Base-by-base conservation (phyloP, 768 basidiomycete genomes). In the Lentinula guzmanii region DNA sequence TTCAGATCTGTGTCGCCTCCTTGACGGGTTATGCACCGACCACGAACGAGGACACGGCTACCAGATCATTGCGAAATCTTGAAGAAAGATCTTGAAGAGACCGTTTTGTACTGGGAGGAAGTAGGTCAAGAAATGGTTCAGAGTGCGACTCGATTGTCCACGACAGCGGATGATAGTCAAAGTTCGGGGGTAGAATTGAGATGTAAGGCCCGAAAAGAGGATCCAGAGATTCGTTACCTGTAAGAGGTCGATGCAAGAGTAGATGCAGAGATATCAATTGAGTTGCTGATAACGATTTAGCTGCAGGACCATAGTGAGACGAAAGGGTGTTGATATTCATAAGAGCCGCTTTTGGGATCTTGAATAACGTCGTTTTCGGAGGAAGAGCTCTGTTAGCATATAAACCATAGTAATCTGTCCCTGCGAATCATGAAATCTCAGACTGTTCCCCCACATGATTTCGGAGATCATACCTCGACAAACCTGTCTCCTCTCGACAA, bases 251-350 rank as follows among this genome's bases (percentile, higher is more conserved):
- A 72, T 90, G 80, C 1, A 95, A 75, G 43, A 84, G 78, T 9
- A 97, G 78, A 76, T 97, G 93, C 62, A 98, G 74, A 5, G 92
- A 85, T 35, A 97, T 82, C 15, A 91, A 71, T 68, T 97, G 95
- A 4, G 79, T 80, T 9, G 91, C 89, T 24, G 81, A 84, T 63
- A 89, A 24, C 41, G 37, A 42, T 43, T 42, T 41, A 15, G 68
- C 65, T 6, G 66, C 33, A 50, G 69, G 51, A 37, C 86, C 82
- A 72, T 93, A 90, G 45, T 83, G 74, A 2, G 79, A 74, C 24
- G 73, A 70, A 37, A 97, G 79, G 0, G 94, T 95, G 51, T 78
- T 75, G 42, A 78, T 73, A 72, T 95, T 98, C 65, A 96, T 74
- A 64, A 97, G 73, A 0, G 86, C 86, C 11, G 73, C 74, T 2